Conservation (phyloP, 75 land plant genomes). For the Pinus albicaulis region DNA sequence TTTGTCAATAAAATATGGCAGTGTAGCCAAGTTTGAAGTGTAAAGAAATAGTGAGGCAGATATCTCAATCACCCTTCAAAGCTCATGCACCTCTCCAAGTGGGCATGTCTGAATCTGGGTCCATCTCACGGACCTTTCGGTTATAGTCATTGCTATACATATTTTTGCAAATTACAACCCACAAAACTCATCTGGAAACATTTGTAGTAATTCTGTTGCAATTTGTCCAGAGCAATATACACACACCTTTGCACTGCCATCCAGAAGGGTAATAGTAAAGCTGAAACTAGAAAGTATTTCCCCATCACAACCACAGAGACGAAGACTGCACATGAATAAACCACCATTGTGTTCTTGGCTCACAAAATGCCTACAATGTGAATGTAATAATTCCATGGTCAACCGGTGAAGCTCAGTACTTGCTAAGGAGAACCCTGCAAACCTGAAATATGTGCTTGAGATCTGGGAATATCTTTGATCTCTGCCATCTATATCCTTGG, state of each 20-base stretch:
- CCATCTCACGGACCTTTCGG: not conserved
- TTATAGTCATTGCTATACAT: slow-evolving; percentile 2
- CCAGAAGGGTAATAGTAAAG: too few relatives aligned
- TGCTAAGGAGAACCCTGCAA: too few relatives aligned
- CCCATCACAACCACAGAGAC: slow-evolving; percentile 30
- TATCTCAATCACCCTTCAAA: too few relatives aligned
- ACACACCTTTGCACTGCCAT: slow-evolving; percentile 44
- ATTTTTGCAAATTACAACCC: slow-evolving; percentile 48
- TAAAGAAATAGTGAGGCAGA: too few relatives aligned
- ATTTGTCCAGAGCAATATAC: slow-evolving; percentile 66
- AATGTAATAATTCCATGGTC: too few relatives aligned
- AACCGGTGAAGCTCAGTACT: too few relatives aligned
- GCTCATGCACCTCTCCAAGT: slow-evolving; percentile 67
- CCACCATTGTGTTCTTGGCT: slow-evolving; percentile 25
- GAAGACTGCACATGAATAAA: slow-evolving; percentile 39
- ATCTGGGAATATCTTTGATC: too few relatives aligned
- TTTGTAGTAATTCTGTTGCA: slow-evolving; percentile 68
- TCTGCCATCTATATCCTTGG: too few relatives aligned
- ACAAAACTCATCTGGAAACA: slow-evolving; percentile 65
- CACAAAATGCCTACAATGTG: slow-evolving; percentile 58
- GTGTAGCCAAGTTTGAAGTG: too few relatives aligned
- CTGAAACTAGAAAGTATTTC: slow-evolving; percentile 28
- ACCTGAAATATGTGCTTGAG: too few relatives aligned
- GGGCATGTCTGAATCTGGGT: not conserved
- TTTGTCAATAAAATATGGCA: too few relatives aligned